phyloP scores from a whole-genome alignment of 2,329 filamentous ascomycete genomes.

The Penicillium sclerotiorum region DNA sequence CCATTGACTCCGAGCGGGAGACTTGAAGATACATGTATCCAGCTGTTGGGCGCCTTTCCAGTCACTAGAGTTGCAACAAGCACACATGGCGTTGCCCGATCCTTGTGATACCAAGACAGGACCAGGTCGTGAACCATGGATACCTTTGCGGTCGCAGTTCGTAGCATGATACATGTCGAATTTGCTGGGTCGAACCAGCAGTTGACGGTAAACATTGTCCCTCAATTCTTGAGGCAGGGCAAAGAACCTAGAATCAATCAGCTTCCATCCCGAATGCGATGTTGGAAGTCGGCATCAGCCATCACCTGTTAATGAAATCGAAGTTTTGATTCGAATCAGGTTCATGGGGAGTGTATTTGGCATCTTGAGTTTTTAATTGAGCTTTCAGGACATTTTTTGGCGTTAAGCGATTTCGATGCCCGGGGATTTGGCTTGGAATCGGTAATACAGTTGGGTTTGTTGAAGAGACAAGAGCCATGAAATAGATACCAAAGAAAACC shows the following conservation, averaged over 20 bases:
- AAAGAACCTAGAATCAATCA: slow-evolving; percentile 11
- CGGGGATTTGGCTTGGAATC: too few relatives aligned
- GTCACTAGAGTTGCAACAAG: neutral
- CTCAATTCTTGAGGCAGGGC: slow-evolving; percentile 15
- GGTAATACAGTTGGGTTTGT: neutral
- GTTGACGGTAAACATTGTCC: slow-evolving; percentile 8
- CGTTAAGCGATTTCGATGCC: neutral
- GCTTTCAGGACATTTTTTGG: neutral
- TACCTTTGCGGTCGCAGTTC: slow-evolving; percentile 23
- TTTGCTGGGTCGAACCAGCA: slow-evolving; percentile 19
- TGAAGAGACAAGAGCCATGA: neutral
- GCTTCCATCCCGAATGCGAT: too few relatives aligned
- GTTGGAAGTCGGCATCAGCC: too few relatives aligned
- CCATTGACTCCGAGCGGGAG: slow-evolving; percentile 19
- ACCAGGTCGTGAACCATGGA: neutral
- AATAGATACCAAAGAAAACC: too few relatives aligned
- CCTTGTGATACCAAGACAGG: neutral
- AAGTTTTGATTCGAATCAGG: neutral
- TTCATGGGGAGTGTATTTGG: neutral
- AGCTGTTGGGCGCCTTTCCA: slow-evolving; percentile 2
- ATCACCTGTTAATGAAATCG: neutral
- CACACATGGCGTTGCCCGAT: neutral
- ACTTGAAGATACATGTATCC: slow-evolving; percentile 7
- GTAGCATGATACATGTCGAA: slow-evolving; percentile 28
- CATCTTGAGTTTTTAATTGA: neutral